Conservation (phyloP, 345 rosid species). For the Passiflora organensis region DNA sequence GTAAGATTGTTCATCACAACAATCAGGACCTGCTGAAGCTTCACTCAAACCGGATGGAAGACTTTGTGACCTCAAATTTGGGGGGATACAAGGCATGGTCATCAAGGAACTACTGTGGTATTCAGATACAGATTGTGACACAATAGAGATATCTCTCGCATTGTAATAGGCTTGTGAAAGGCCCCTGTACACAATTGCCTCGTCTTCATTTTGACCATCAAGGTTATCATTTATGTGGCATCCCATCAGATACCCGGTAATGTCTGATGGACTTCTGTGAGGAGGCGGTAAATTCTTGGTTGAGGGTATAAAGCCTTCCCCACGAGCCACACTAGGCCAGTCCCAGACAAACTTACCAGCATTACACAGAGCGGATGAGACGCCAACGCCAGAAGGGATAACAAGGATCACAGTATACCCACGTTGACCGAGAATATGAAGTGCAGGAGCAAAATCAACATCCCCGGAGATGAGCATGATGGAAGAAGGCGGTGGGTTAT, state of each 20-base stretch:
- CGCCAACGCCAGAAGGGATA: constrained; percentile 78
- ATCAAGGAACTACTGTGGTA: constrained; percentile 33
- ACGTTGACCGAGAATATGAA: constrained; percentile 91
- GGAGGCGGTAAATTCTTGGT: constrained; percentile 40
- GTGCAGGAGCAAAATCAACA: constrained; percentile 93
- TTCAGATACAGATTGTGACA: constrained; percentile 53
- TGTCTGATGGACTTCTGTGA: constrained; percentile 32
- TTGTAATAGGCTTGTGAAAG: constrained; percentile 50
- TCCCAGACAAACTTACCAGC: constrained; percentile 97
- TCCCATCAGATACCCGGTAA: constrained; percentile 48
- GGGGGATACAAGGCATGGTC: constrained; percentile 33
- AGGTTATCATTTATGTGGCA: constrained; percentile 39
- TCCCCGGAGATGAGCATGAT: constrained; percentile 92
- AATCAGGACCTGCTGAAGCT: constrained; percentile 28
- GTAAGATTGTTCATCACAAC: constrained; percentile 62
- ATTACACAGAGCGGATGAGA: constrained; percentile 79
- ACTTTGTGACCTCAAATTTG: constrained; percentile 45
- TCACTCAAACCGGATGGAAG: constrained; percentile 55
- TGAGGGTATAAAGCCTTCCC: constrained; percentile 78
- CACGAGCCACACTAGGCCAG: constrained; percentile 92
- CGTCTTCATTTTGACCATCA: constrained; percentile 62
- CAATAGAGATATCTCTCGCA: constrained; percentile 48
- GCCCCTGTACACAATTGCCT: constrained; percentile 66
- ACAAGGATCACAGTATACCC: constrained; percentile 82
- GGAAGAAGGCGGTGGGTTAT: constrained; percentile 79